Evolutionary conservation across 345 rosid species (phyloP), one percentile per base, ranked within the genome.

Genomic region (Arabidopsis suecica): DNA sequence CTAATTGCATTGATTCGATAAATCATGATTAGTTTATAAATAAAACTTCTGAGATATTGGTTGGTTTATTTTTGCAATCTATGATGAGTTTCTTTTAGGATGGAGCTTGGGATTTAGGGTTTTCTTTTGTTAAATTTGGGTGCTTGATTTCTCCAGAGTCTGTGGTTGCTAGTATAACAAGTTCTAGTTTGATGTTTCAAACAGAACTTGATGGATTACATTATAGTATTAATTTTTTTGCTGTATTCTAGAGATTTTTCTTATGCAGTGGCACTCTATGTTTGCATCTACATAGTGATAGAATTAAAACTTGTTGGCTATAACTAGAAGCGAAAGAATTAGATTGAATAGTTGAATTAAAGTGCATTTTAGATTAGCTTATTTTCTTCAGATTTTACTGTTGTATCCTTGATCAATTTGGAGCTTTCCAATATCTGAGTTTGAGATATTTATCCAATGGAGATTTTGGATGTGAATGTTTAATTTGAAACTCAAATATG

Each of bases 391-490:
- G 0, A 18, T 44, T 71, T 9, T 68, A 23, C 41, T 56, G 49
- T 5, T 16, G 7, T 40, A 55, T 40, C 36, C 20, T 70, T 4
- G 12, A 59, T 59, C 37, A 56, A 25, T 56, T 69, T 32, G 41
- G 61, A 40, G 55, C 54, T 28, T 40, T 38, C 20, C 14, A 53
- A 6, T 72, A 23, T 62, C 4, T 40, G 44, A 50, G 44, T 37
- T 9, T 6, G 36, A 33, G 36, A 5, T 36, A 51, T 72, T 5
- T 16, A 38, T 38, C 51, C 49, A 49, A 33, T 59, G 5, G 22
- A 57, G 50, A 23, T 56, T 59, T 38, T 38, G 37, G 28, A 67
- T 59, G 34, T 38, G 34, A 28, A 28, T 58, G 41, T 65, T 7
- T 45, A 53, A 33, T 33, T 30, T 23, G 6, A 22, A 47, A 45